Base-by-base conservation (phyloP, 2,329 filamentous ascomycete species). In the Colletotrichum nymphaeae region DNA sequence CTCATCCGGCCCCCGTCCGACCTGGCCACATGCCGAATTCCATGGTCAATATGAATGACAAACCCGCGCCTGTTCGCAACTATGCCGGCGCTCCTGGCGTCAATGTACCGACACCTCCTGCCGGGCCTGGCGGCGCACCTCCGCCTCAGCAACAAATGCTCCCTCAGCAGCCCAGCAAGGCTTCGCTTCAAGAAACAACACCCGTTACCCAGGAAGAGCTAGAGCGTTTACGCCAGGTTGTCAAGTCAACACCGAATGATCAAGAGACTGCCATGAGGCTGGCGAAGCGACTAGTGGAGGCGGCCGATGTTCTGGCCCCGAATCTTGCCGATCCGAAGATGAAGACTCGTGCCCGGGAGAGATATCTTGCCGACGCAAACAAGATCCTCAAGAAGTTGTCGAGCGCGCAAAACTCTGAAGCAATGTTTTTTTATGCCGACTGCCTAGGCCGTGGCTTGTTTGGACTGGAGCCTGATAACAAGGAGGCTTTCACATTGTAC, bases 381-480 rank as follows among this genome's bases (percentile, higher is more conserved):
- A 98, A 98, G 83, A 91, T 95, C 28, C 86, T 98, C 56, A 98
- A 98, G 86, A 98, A 97, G 81, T 88, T 98, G 11, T 91, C 92
- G 8, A 89, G 89, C 63, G 87, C 87, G 14, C 92, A 93, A 74
- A 94, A 96, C 78, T 84, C 91, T 0, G 95, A 97, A 9, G 95
- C 96, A 35, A 97, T 98, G 91, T 99, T 99, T 83, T 95, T 94
- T 77, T 84, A 98, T 65, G 97, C 96, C 24, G 97, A 98, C 81
- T 95, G 93, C 79, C 92, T 97, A 77, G 96, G 97, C 2, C 92
- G 93, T 76, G 95, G 96, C 5, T 84, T 90, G 9, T 89, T 98
- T 26, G 95, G 95, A 5, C 85, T 94, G 14, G 92, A 96, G 77
- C 88, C 91, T 0, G 96, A 98, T 78, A 91, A 93, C 65, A 98